Evolutionary conservation across 1,284 basidiomycete species (phyloP).

Genomic region (Apiotrichum akiyoshidainum): DNA sequence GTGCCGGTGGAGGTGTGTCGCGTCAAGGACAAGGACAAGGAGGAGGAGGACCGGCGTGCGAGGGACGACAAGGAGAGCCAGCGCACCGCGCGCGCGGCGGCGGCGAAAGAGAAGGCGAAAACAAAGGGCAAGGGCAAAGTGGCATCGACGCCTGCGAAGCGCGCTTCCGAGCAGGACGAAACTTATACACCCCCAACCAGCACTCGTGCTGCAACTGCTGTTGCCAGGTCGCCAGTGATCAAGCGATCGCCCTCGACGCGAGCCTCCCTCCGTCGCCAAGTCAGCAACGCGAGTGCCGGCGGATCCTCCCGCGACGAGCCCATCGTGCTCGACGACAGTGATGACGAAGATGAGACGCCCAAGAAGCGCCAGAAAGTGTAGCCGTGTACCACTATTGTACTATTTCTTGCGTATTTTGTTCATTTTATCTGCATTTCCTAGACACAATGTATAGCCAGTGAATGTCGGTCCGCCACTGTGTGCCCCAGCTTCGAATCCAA

Average conservation of each 20-base stretch:
- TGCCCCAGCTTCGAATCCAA: too few relatives aligned
- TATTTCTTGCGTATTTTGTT: too few relatives aligned
- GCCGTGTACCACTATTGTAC: too few relatives aligned
- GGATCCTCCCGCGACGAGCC: slow-evolving; percentile 2
- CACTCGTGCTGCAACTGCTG: too few relatives aligned
- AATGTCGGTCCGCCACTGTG: too few relatives aligned
- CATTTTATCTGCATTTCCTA: too few relatives aligned
- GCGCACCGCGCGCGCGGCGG: neutral
- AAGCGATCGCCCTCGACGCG: neutral
- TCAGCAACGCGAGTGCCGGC: neutral
- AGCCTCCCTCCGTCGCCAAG: too few relatives aligned
- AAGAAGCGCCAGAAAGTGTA: neutral
- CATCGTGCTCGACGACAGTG: slow-evolving; percentile 3
- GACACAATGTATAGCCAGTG: too few relatives aligned
- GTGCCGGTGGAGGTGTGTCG: slow-evolving; percentile 71
- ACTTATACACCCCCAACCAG: too few relatives aligned
- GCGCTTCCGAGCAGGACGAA: too few relatives aligned
- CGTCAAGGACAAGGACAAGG: slow-evolving; percentile 53
- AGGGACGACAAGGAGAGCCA: neutral
- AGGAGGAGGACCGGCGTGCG: slow-evolving; percentile 3
- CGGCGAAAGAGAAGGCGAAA: neutral
- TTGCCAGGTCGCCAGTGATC: too few relatives aligned
- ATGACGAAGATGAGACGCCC: neutral
- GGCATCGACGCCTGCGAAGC: neutral
- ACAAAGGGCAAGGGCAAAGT: neutral